phyloP scores from a whole-genome alignment of 768 basidiomycete species.

The Cystofilobasidium bisporidii region DNA sequence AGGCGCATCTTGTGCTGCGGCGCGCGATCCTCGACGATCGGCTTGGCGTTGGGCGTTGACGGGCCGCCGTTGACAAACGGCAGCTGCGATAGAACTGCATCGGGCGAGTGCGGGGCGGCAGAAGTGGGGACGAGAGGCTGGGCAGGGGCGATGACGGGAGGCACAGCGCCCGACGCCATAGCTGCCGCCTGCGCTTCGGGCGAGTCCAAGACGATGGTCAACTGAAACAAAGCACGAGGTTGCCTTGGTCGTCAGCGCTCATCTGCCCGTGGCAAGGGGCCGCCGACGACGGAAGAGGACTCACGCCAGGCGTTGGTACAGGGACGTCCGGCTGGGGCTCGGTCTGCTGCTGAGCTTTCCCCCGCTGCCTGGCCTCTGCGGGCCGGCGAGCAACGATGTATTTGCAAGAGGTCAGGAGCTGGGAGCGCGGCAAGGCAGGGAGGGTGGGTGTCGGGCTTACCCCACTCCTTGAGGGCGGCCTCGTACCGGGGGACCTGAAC shows the following conservation, averaged over 20 bases:
- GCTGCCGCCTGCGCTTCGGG: background rate
- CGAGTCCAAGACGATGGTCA: background rate
- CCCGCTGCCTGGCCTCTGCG: conserved; percentile 47
- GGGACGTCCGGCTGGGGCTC: background rate
- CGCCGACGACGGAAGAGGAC: too few relatives aligned
- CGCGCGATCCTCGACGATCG: background rate
- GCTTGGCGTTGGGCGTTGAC: background rate
- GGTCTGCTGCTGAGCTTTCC: conserved; percentile 36
- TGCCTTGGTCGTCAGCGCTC: too few relatives aligned
- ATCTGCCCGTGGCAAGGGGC: too few relatives aligned
- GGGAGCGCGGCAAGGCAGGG: conserved; percentile 1
- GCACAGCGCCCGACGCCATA: background rate
- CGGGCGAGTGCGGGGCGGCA: background rate
- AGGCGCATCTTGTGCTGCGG: conserved; percentile 16
- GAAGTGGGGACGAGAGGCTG: background rate
- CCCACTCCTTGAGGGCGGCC: conserved; percentile 59
- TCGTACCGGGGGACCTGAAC: conserved; percentile 68
- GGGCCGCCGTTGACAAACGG: background rate
- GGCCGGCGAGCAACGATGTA: too few relatives aligned
- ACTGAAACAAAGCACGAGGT: background rate
- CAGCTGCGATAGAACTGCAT: background rate
- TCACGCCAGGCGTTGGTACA: background rate
- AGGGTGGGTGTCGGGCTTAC: too few relatives aligned
- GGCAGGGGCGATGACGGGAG: background rate
- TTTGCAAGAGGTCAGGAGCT: background rate